A percentile compares a stretch with the other conserved stretches of the same genome.
Evolutionary conservation across 345 rosid species (phyloP).

Genomic region (Eucalyptus pauciflora): DNA sequence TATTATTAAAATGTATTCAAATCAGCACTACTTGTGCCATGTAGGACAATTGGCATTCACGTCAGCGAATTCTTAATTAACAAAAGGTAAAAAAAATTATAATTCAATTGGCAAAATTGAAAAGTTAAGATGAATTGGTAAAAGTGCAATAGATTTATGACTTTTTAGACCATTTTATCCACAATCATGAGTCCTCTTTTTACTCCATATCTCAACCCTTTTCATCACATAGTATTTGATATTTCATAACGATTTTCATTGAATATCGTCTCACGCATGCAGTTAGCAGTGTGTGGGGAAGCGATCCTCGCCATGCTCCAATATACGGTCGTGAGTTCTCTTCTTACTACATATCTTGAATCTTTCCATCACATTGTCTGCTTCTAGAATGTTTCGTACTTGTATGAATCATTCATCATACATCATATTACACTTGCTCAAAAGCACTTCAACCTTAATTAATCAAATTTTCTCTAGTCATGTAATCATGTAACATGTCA

Average conservation of each 20-base stretch:
- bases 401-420: background rate
- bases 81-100: too few relatives aligned
- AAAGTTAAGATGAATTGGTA: rapidly evolving
- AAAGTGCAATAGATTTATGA: rapidly evolving
- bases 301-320: rapidly evolving
- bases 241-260: background rate
- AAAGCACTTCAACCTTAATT: background rate
- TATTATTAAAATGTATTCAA: too few relatives aligned
- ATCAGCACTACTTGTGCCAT: rapidly evolving
- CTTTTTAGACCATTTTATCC: too few relatives aligned
- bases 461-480: too few relatives aligned
- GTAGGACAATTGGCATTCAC: too few relatives aligned
- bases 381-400: background rate
- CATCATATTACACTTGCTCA: background rate
- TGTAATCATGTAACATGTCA: background rate
- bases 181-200: background rate
- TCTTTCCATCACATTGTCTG: background rate
- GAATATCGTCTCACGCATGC: rapidly evolving
- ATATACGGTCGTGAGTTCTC: background rate
- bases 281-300: rapidly evolving
- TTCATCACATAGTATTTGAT: background rate
- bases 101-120: too few relatives aligned
- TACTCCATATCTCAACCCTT: background rate
- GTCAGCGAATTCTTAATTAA: rapidly evolving
- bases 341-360: background rate